Evolutionary conservation across 768 basidiomycete species (phyloP).

Genomic region (Lactifluus echinatus): DNA sequence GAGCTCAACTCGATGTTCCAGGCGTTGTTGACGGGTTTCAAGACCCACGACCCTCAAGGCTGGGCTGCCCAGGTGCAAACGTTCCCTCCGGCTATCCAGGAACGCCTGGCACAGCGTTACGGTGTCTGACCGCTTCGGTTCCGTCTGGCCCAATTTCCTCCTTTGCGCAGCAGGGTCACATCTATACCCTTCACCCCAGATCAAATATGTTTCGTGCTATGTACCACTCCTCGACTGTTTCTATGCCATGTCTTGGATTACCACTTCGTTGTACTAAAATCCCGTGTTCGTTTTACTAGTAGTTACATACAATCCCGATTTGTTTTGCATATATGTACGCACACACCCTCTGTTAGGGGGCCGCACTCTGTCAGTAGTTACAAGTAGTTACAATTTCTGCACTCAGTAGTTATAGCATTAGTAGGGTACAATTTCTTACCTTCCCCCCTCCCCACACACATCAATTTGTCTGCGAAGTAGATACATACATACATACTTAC

Average conservation of each 20-base stretch:
- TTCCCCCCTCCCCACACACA: background rate
- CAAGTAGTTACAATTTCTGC: slow-evolving; percentile 22
- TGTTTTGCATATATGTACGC: slow-evolving; percentile 21
- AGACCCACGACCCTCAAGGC: slow-evolving; percentile 72
- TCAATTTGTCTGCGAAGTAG: slow-evolving; percentile 17
- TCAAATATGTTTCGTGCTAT: slow-evolving; percentile 4
- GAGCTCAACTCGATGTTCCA: slow-evolving; percentile 94
- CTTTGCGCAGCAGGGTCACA: too few species aligned
- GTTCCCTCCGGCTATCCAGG: slow-evolving; percentile 85
- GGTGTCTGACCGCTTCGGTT: slow-evolving; percentile 47
- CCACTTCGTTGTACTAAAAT: slow-evolving; percentile 15
- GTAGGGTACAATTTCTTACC: background rate
- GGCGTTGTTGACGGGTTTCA: slow-evolving; percentile 82
- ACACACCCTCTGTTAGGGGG: slow-evolving; percentile 6
- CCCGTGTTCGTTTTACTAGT: slow-evolving; percentile 15
- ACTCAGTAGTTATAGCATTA: slow-evolving; percentile 18
- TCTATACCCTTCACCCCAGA: slow-evolving; percentile 7
- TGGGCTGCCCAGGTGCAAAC: slow-evolving; percentile 78
- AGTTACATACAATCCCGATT: slow-evolving; percentile 18
- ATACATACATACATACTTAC: slow-evolving; percentile 13
- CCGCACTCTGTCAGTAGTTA: slow-evolving; percentile 18
- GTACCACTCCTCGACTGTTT: slow-evolving; percentile 7
- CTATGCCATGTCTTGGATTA: slow-evolving; percentile 18
- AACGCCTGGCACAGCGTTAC: slow-evolving; percentile 80
- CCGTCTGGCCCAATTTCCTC: too few species aligned